phyloP scores from a whole-genome alignment of 2,329 filamentous ascomycete species.

The Aspergillus tubingensis region DNA sequence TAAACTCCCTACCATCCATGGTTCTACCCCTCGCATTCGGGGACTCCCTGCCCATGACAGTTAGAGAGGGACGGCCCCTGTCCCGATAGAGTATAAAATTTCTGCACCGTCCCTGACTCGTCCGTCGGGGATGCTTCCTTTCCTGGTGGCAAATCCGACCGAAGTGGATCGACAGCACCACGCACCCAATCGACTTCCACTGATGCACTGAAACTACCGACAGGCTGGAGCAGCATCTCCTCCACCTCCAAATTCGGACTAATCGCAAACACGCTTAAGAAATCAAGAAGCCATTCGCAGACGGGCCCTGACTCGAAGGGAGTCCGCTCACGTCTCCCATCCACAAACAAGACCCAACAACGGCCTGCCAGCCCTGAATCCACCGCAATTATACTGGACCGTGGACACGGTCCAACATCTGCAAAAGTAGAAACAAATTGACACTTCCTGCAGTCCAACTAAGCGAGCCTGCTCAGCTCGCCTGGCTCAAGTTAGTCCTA shows the following conservation, averaged over 20 bases:
- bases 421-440: not conserved
- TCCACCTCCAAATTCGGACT: not conserved
- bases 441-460: not conserved
- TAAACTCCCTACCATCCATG: not conserved
- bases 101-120: slow-evolving; percentile 1
- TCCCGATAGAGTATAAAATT: slow-evolving; percentile 1
- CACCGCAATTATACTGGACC: not conserved
- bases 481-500: not conserved
- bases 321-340: not conserved
- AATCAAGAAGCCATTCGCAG: not conserved
- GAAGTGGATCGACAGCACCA: not conserved
- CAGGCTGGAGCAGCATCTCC: not conserved
- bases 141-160: not conserved
- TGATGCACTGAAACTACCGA: not conserved
- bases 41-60: not conserved
- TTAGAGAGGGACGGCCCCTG: not conserved
- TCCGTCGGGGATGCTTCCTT: not conserved
- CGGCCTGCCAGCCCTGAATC: not conserved
- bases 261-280: not conserved
- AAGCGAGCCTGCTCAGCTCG: not conserved
- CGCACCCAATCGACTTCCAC: not conserved
- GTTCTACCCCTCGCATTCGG: not conserved
- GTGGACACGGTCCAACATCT: not conserved
- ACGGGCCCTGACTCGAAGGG: not conserved
- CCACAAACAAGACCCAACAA: not conserved